Evolutionary conservation across 345 rosid genomes (phyloP).

Genomic region (Nasturtium officinale): DNA sequence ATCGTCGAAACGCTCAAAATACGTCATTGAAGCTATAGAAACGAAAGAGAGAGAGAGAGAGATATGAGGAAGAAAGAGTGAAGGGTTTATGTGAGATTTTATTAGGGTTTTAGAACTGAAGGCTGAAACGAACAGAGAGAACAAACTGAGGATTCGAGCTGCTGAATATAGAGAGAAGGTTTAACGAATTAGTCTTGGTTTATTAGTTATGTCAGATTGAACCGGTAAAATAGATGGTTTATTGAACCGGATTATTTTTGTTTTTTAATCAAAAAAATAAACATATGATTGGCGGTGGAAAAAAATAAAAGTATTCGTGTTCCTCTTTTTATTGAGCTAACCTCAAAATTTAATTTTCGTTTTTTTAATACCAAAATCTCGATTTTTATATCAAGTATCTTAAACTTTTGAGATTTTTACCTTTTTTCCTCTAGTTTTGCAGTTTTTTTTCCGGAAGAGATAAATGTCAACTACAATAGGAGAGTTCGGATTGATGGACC

Average conservation of each 20-base stretch:
- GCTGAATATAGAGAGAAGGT: background rate
- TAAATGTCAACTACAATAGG: background rate
- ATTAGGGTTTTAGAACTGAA: constrained; percentile 41
- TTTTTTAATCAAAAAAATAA: background rate
- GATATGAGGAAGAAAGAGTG: background rate
- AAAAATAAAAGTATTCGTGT: background rate
- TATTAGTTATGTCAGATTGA: background rate
- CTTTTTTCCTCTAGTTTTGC: background rate
- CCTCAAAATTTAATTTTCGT: background rate
- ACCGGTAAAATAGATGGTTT: background rate
- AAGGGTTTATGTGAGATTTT: constrained; percentile 14
- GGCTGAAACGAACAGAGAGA: background rate
- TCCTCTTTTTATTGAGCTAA: background rate
- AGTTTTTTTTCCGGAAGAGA: background rate
- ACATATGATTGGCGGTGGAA: no score
- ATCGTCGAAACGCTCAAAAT: constrained; percentile 48
- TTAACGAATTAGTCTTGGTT: constrained; percentile 1
- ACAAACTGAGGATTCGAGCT: background rate
- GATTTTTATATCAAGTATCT: background rate
- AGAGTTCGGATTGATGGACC: no score
- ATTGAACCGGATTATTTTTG: background rate
- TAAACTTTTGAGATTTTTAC: no score
- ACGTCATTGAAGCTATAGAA: constrained; percentile 46
- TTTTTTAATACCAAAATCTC: background rate
- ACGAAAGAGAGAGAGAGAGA: background rate